Base-by-base conservation (phyloP, 225 moss, liverwort and hornwort genomes). In the Physcomitrellopsis africana region DNA sequence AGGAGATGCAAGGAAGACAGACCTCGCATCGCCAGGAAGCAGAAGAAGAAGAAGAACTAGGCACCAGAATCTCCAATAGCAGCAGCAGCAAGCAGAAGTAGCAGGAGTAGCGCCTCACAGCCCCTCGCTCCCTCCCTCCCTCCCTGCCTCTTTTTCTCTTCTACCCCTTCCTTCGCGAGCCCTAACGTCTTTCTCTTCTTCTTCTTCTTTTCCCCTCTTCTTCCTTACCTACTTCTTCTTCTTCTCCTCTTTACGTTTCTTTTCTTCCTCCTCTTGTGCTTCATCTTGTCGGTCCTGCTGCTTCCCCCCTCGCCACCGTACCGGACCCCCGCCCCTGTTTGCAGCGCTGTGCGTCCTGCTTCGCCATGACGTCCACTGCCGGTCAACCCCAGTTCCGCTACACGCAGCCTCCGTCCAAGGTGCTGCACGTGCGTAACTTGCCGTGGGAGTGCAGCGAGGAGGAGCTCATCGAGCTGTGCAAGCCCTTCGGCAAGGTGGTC, bases 361-460 rank as follows among this genome's bases (percentile, higher is more conserved):
- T 73, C 22, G 47, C 70, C 45, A 91, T 91, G 91, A 81, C 89
- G 79, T 91, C 91, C 78, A 70, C 89, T 49, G 89, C 86, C 44
- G 86, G 93, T 55, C 99, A 99, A 78, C 99, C 95, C 51, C 99
- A 99, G 90, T 99, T 99, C 72, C 95, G 99, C 27, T 99, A 99
- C 79, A 99, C 99, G 78, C 99, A 95, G 76, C 95, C 95, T 45
- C 99, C 99, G 58, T 99, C 99, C 41, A 99, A 95, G 86, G 99
- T 99, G 59, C 76, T 99, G 63, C 99, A 99, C 76, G 95, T 99
- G 65, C 86, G 99, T 65, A 99, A 99, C 83, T 72, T 99, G 86
- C 99, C 99, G 26, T 99, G 99, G 99, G 99, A 99, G 85, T 99
- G 99, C 85, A 99, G 99, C 82, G 95, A 95, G 72, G 99, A 99